A percentile compares a stretch with the other conserved stretches of the same genome.
Conservation (phyloP, 2,329 filamentous ascomycete genomes). For the Neocucurbitaria cava region DNA sequence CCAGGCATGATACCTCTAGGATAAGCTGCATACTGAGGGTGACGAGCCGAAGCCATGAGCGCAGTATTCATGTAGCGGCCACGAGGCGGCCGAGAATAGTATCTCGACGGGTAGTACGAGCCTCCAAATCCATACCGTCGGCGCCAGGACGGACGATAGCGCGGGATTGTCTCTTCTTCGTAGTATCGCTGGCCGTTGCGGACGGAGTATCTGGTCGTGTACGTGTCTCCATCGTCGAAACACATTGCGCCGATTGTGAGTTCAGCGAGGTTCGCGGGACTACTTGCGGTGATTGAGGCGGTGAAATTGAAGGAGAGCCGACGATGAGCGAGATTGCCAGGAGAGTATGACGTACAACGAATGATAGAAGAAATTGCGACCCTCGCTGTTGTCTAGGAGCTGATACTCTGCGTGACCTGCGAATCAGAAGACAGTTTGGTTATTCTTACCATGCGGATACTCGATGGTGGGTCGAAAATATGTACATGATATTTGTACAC, state of each 20-base stretch:
- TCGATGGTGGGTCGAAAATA: not conserved
- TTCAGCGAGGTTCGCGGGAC: not conserved
- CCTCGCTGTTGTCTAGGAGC: not conserved
- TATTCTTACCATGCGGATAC: slow-evolving; percentile 1
- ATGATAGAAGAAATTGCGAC: not conserved
- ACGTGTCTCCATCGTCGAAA: slow-evolving; percentile 27
- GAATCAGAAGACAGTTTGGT: not conserved
- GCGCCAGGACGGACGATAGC: slow-evolving; percentile 23
- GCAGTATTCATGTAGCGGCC: slow-evolving; percentile 11
- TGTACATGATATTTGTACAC: not conserved
- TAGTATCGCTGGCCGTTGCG: slow-evolving; percentile 18
- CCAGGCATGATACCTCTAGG: slow-evolving; percentile 3
- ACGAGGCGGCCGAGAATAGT: slow-evolving; percentile 28
- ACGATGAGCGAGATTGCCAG: slow-evolving; percentile 3
- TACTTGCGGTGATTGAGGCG: too few relatives aligned
- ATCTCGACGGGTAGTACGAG: slow-evolving; percentile 37
- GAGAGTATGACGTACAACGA: slow-evolving; percentile 1
- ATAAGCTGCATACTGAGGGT: slow-evolving; percentile 11
- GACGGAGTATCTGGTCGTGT: slow-evolving; percentile 21
- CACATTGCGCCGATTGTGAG: slow-evolving; percentile 27
- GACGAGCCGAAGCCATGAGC: slow-evolving; percentile 10
- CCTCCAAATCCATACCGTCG: slow-evolving; percentile 28
- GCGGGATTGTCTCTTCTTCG: slow-evolving; percentile 9
- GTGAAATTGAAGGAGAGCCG: not conserved
- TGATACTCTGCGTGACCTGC: not conserved